phyloP scores from a whole-genome alignment of 2,329 filamentous ascomycete genomes.

The Bipolaris gigantea region DNA sequence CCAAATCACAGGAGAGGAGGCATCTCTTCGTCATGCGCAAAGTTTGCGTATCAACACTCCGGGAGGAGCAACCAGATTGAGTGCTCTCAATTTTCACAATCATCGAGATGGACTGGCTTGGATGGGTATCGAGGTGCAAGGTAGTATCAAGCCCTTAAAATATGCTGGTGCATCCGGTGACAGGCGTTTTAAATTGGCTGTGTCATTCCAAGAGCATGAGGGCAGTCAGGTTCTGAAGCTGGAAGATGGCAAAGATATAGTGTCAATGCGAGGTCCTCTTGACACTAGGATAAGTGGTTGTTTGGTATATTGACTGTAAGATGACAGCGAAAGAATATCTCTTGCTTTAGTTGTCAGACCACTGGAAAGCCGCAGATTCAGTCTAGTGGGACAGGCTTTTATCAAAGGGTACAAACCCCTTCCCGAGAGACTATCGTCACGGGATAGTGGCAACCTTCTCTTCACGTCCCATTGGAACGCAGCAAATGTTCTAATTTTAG shows the following conservation, averaged over 20 bases:
- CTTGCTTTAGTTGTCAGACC: background rate
- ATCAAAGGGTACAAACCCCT: background rate
- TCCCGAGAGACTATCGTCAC: too few species aligned
- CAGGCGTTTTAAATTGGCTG: too few species aligned
- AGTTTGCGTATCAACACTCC: background rate
- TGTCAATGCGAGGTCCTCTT: background rate
- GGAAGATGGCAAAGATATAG: background rate
- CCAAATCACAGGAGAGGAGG: background rate
- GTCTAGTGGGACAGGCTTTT: background rate
- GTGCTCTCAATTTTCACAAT: too few species aligned
- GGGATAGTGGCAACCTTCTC: too few species aligned
- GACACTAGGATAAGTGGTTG: background rate
- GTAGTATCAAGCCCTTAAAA: background rate
- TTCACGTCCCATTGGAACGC: background rate
- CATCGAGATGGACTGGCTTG: too few species aligned
- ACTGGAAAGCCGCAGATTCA: background rate
- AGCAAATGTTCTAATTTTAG: background rate
- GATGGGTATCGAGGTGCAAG: background rate
- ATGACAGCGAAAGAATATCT: background rate
- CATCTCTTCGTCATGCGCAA: background rate
- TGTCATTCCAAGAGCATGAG: background rate
- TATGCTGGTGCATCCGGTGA: too few species aligned
- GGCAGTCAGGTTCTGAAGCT: background rate
- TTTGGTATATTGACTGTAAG: too few species aligned
- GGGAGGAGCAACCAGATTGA: background rate